Evolutionary conservation across 495 filamentous ascomycete genomes (phyloP), one percentile per base, ranked within the genome.

Genomic region (Aspergillus sparsus): DNA sequence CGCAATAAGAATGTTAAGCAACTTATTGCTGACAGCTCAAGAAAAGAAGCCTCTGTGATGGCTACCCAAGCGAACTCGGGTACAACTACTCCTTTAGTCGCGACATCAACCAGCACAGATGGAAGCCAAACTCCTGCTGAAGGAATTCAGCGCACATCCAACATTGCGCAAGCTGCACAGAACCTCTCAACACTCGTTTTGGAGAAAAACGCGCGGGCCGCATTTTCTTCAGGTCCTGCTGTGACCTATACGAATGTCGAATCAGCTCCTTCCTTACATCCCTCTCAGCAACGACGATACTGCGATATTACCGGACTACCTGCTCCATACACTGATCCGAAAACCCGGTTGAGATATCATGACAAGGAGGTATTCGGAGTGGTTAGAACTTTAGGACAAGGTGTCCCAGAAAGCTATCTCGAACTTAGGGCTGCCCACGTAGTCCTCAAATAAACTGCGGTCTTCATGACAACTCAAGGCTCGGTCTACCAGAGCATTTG

Each of bases 1-100:
- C 91, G 94, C 72, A 98, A 97, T 81, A 97, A 97, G 78, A 97
- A 95, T 68, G 87, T 98, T 74, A 98, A 98, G 74, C 90, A 96
- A 69, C 92, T 98, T 59, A 82, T 98, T 61, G 86, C 91, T n/a
- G 94, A 98, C 64, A 90, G 87, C 32, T 82, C 88, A 21, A 86
- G 91, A 39, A 92, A 92, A 70, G 87, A 93, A 77, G 89, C 90
- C 7, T 89, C 88, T 5, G 83, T 89, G 13, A 80, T 92, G 63
- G 85, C 84, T 8, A 94, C 91, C 0, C 90, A 94, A 57, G 85
- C 85, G 64, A 92, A 93, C 72, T 91, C 87, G 70, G 91, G 92
- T 60, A 78, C 85, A 21, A 89, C 83, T 0, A 95, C 92, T 0
- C 92, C 92, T 2, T 77, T 83, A 36, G 76, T 79, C 11, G 77